A percentile compares a stretch with the other conserved stretches of the same genome.
Conservation (phyloP, 345 rosid genomes). For the Hypericum perforatum region DNA sequence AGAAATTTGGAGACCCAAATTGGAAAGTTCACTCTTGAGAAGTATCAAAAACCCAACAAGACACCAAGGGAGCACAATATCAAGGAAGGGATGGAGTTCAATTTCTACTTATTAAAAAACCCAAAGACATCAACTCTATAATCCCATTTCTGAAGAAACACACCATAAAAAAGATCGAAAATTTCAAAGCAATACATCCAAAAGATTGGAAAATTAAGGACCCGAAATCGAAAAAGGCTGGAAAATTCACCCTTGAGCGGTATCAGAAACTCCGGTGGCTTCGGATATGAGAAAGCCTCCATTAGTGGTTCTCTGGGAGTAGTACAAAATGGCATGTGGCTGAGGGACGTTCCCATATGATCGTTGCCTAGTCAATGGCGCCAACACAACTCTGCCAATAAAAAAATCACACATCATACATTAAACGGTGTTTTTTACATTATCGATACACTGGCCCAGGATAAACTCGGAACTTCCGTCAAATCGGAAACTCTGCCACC, state of each 20-base stretch:
- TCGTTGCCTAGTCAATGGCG: neutral
- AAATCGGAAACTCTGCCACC: no score
- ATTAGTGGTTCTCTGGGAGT: neutral
- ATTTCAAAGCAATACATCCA: no score
- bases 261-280: conserved; percentile 2
- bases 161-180: no score
- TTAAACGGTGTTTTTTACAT: no score
- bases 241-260: neutral
- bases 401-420: neutral
- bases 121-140: no score
- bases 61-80: no score
- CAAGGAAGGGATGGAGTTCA: no score
- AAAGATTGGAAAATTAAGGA: no score
- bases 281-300: conserved; percentile 5
- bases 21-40: neutral
- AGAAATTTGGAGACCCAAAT: neutral
- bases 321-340: conserved; percentile 1
- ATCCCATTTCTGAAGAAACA: no score
- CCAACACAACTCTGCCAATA: neutral
- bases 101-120: no score
- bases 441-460: no score
- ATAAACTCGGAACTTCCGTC: no score
- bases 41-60: neutral
- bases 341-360: neutral
- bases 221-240: neutral